Evolutionary conservation across 129 eudicot species (phyloP), one percentile per base, ranked within the genome.

Genomic region (Tanacetum coccineum): DNA sequence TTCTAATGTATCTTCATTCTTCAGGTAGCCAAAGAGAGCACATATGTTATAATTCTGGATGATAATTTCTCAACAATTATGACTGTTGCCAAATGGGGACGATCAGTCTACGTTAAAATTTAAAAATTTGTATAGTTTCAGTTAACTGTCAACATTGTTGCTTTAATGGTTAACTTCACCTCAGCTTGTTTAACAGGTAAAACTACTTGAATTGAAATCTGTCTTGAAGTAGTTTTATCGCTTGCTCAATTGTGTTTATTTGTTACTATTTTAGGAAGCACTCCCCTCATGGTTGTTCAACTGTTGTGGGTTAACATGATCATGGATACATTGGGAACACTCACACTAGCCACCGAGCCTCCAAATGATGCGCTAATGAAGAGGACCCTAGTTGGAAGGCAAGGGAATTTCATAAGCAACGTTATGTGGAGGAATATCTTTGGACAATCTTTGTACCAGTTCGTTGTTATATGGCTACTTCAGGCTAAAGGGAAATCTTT

Each of bases 1-100:
- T 56, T 21, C n/a, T 42, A 25, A 40, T 63, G 42, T 42, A 12
- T 11, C 6, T 39, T 63, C 21, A 51, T 28, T 21, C 55, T 68
- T 74, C 71, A 94, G 99, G 99, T 94, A 64, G 99, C 96, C 19
- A 94, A 94, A 71, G 99, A 93, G 81, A 93, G 99, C 66, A 96
- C 99, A 3, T 96, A 93, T 78, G 99, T 93, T 66, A 94, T 94
- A 49, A 94, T 94, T 67, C 84, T 89, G 39, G 99, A 94, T 58
- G 99, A 94, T 72, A 94, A 94, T 78, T 94, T 94, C 81, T 94
- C 99, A 59, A 94, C 99, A 28, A 94, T 94, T 46, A 95, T 87
- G 48, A 87, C 97, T 0, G 97, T 94, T 26, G 99, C 95, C 39
- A 94, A 81, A 85, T 94, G 97, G 95, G 97, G 99, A 5, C 85